Evolutionary conservation across 148 eudicot genomes (phyloP).

Genomic region (Amaranthus hypochondriacus): DNA sequence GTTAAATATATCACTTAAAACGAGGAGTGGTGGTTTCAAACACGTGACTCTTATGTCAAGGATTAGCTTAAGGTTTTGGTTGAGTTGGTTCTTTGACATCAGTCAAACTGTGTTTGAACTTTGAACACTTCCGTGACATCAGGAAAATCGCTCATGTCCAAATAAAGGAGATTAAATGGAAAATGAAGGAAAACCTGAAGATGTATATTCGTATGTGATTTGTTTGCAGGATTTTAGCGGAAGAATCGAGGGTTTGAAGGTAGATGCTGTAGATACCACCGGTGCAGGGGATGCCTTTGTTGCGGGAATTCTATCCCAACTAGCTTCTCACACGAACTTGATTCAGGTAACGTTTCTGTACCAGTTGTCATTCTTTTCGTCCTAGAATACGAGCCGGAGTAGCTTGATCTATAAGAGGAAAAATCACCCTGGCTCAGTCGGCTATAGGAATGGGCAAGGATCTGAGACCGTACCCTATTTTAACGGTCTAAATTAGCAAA

Average conservation of each 20-base stretch:
- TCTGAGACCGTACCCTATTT: too few relatives aligned
- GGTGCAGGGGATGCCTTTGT: constrained; percentile 99
- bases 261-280: constrained; percentile 80
- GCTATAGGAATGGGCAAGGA: too few relatives aligned
- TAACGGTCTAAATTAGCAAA: too few relatives aligned
- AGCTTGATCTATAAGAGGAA: too few relatives aligned
- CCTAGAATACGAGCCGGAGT: neutral
- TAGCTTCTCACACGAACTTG: constrained; percentile 64
- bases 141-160: neutral
- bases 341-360: constrained; percentile 49
- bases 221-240: constrained; percentile 80
- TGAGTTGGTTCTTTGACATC: too few relatives aligned
- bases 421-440: too few relatives aligned
- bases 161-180: neutral
- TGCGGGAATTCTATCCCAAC: constrained; percentile 72
- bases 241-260: constrained; percentile 68
- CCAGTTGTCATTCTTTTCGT: neutral
- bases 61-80: too few relatives aligned
- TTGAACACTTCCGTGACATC: neutral
- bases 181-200: neutral
- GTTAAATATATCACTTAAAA: too few relatives aligned
- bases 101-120: too few relatives aligned
- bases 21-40: too few relatives aligned
- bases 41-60: too few relatives aligned
- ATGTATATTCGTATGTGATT: neutral